These are phyloP conservation scores for Pseudogymnoascus sp. DNA, from an alignment of 2,329 filamentous ascomycete species.

Conservation along the genomic window DNA sequence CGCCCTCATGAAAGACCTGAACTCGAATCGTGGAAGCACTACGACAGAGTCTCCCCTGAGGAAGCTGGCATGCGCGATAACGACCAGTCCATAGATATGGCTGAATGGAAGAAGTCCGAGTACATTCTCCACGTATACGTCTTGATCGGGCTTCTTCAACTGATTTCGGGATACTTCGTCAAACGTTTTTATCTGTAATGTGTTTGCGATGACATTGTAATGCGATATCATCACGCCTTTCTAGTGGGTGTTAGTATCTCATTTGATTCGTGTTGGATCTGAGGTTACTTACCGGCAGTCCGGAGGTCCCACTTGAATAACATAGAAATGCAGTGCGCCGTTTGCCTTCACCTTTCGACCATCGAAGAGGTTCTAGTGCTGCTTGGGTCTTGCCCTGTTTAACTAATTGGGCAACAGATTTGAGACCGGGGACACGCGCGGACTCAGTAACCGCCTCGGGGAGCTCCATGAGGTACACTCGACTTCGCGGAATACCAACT, in stretches of 20 bases:
- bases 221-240: slow-evolving; percentile 84
- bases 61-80: slow-evolving; percentile 57
- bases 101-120: slow-evolving; percentile 72
- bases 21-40: slow-evolving; percentile 68
- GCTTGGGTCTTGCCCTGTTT: slow-evolving; percentile 50
- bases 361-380: slow-evolving; percentile 48
- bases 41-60: slow-evolving; percentile 69
- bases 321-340: slow-evolving; percentile 69
- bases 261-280: background rate
- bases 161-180: slow-evolving; percentile 33
- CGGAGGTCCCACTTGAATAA: slow-evolving; percentile 75
- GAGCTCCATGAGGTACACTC: slow-evolving; percentile 63
- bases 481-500: slow-evolving; percentile 54
- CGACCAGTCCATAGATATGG: slow-evolving; percentile 73
- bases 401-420: slow-evolving; percentile 61
- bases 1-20: slow-evolving; percentile 52
- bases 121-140: slow-evolving; percentile 30
- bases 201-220: slow-evolving; percentile 70
- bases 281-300: slow-evolving; percentile 53
- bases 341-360: slow-evolving; percentile 57
- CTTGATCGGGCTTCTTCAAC: slow-evolving; percentile 15
- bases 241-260: slow-evolving; percentile 30
- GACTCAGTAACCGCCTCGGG: slow-evolving; percentile 47
- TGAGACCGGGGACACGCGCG: slow-evolving; percentile 42
- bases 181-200: slow-evolving; percentile 51